A percentile compares a stretch with the other conserved stretches of the same genome.
These are phyloP conservation scores for Venturia effusa DNA, from an alignment of 2,329 filamentous ascomycete species.

Conservation along the genomic window DNA sequence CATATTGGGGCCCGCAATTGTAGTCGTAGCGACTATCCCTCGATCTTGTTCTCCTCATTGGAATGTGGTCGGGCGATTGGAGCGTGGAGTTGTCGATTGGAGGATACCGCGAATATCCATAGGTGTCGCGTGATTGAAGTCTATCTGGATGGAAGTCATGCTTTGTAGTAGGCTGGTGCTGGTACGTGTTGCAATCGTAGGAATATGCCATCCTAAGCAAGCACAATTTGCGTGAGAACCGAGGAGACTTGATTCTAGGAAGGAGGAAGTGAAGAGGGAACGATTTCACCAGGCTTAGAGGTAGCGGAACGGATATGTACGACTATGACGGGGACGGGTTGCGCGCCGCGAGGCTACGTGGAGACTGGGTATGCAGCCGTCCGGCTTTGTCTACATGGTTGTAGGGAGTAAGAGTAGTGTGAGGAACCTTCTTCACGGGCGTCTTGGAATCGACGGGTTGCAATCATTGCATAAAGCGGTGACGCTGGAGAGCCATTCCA, in stretches of 20 bases:
- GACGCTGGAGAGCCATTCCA: slow-evolving; percentile 1
- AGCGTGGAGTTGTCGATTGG: neutral
- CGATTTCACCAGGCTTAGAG: no score
- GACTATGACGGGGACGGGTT: neutral
- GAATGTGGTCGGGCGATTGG: slow-evolving; percentile 1
- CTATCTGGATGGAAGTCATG: neutral
- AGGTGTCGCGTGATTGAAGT: neutral
- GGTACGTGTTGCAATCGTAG: slow-evolving; percentile 2
- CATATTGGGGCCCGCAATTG: neutral
- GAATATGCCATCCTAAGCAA: slow-evolving; percentile 3
- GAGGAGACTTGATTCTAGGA: neutral
- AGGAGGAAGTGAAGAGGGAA: neutral
- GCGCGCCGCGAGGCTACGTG: neutral
- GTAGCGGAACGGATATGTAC: neutral
- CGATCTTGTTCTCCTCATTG: neutral
- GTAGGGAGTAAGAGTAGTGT: neutral
- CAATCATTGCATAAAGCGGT: slow-evolving; percentile 4
- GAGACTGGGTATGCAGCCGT: neutral
- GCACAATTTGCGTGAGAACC: neutral
- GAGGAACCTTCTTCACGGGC: neutral
- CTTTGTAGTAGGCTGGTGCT: neutral
- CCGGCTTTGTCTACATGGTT: neutral
- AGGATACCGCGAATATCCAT: slow-evolving; percentile 1
- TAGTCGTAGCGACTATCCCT: slow-evolving; percentile 4
- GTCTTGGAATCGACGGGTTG: neutral